Evolutionary conservation across 441 rosid genomes (phyloP), one percentile per base, ranked within the genome.

Genomic region (Bruguiera hainesii): DNA sequence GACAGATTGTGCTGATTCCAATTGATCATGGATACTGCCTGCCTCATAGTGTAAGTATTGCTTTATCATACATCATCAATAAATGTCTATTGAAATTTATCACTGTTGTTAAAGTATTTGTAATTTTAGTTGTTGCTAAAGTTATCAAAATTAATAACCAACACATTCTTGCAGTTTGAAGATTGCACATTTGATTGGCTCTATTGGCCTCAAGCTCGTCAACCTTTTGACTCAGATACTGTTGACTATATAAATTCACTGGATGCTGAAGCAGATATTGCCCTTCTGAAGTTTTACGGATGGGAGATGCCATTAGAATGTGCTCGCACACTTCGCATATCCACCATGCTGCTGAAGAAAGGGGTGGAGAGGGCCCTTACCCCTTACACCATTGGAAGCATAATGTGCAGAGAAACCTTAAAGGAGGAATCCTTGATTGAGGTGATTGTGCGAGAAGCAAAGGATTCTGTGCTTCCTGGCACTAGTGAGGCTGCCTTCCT

Each of bases 121-220:
- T 63, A 7, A 18, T 42, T 7, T 30, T 65, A 18, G 35, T 1
- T 42, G 50, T 23, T 31, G 18, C 10, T 3, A 31, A 10, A 6
- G 70, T 61, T 7, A 25, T 25, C 28, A 29, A 21, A 4, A 57
- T 26, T 21, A 31, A 16, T 37, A 55, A 21, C 60, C 10, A 65
- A 60, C 29, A 37, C 25, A 53, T 57, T 62, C 26, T 56, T 68
- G 68, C 85, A 89, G 90, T 89, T 91, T 73, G 93, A 81, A 79
- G 95, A 90, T 76, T 90, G 97, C 76, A 90, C 96, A 26, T 89
- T 85, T 67, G 96, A 91, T 48, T 87, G 97, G 97, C 85, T 91
- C 2, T 85, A 87, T 67, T 91, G 96, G 97, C 93, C 97, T 65
- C 97, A 89, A 84, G 85, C 96, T 63, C 84, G 79, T 26, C 80